phyloP scores from a whole-genome alignment of 139 green algal genomes.

The Chlorokybus atmophyticus region DNA sequence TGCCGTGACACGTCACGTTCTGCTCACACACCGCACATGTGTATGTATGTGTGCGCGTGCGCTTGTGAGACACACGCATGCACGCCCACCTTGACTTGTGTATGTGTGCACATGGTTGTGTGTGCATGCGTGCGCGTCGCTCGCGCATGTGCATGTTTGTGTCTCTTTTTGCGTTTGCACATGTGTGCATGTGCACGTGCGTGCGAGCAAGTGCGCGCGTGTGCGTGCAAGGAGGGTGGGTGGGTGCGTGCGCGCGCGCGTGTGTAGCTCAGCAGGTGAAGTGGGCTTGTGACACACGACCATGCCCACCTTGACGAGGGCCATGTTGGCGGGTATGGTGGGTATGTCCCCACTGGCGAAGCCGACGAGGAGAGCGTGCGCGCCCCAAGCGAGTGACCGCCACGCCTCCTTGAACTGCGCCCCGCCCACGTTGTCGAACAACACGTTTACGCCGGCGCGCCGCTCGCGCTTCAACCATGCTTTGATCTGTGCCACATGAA shows the following conservation, averaged over 20 bases:
- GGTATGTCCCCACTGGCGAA: conserved; percentile 62
- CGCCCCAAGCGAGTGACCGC: conserved; percentile 54
- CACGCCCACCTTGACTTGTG: too few species aligned
- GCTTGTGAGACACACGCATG: too few species aligned
- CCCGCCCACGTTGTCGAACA: conserved; percentile 76
- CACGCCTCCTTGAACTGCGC: conserved; percentile 45
- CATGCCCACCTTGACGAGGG: conserved; percentile 51
- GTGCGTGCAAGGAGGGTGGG: too few species aligned
- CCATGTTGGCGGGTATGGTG: conserved; percentile 56
- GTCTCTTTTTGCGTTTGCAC: too few species aligned
- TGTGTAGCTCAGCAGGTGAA: too few species aligned
- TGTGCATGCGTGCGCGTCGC: too few species aligned
- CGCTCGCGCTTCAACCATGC: neutral
- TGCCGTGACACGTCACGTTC: conserved; percentile 63
- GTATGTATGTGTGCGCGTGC: neutral
- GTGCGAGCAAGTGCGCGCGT: too few species aligned
- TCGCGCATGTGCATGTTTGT: too few species aligned
- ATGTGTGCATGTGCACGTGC: too few species aligned
- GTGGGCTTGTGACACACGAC: neutral
- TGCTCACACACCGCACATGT: neutral
- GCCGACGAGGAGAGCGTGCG: conserved; percentile 66
- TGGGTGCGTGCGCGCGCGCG: too few species aligned
- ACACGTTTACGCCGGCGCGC: conserved; percentile 46
- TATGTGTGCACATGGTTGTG: too few species aligned
- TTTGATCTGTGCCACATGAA: too few species aligned